Evolutionary conservation across 2,329 filamentous ascomycete genomes (phyloP).

Genomic region (Diplodia corticola): DNA sequence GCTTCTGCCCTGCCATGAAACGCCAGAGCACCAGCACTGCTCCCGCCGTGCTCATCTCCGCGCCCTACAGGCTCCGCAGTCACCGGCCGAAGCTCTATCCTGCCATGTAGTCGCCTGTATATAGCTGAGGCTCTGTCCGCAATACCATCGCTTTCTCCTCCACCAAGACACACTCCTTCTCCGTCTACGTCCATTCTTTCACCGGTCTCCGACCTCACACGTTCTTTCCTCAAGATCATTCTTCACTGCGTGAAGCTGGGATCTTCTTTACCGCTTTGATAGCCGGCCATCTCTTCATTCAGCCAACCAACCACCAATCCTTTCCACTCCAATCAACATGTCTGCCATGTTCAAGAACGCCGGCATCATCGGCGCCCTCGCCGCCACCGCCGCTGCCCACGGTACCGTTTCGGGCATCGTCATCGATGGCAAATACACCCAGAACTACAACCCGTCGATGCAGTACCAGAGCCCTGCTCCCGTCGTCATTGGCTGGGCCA

Average conservation of each 20-base stretch:
- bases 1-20: slow-evolving; percentile 5
- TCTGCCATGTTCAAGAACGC: slow-evolving; percentile 34
- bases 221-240: slow-evolving; percentile 20
- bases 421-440: slow-evolving; percentile 50
- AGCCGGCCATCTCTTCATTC: slow-evolving; percentile 18
- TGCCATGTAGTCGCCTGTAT: background rate
- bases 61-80: background rate
- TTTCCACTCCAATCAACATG: slow-evolving; percentile 29
- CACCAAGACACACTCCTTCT: slow-evolving; percentile 21
- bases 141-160: slow-evolving; percentile 4
- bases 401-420: slow-evolving; percentile 48
- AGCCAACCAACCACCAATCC: slow-evolving; percentile 26
- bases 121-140: slow-evolving; percentile 8
- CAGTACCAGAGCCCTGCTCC: slow-evolving; percentile 40
- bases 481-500: slow-evolving; percentile 57
- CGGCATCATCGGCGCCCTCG: slow-evolving; percentile 36
- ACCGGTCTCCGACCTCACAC: slow-evolving; percentile 22
- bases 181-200: slow-evolving; percentile 21
- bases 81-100: background rate
- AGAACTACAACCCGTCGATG: slow-evolving; percentile 46
- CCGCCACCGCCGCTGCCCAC: slow-evolving; percentile 47
- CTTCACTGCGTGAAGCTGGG: slow-evolving; percentile 24
- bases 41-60: slow-evolving; percentile 11
- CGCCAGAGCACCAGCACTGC: slow-evolving; percentile 7
- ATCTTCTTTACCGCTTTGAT: slow-evolving; percentile 23